Base-by-base conservation (phyloP, 306 rosid species). In the Trichosanthes truncata region DNA sequence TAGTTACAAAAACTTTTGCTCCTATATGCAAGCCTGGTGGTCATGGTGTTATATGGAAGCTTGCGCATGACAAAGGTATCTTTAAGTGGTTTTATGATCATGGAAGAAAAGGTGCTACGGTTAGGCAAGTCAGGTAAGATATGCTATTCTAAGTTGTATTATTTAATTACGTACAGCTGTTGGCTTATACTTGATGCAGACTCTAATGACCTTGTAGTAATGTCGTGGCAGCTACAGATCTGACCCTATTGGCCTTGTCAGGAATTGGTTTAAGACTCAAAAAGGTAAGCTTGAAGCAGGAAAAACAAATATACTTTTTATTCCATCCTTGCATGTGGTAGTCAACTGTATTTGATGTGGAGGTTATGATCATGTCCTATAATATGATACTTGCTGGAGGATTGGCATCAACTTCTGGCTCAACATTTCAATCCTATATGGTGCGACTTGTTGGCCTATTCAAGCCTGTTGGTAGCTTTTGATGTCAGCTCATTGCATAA, bases 21-120 rank as follows among this genome's bases (percentile, higher is more conserved):
- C 97, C 93, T 36, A 69, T 95, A 81, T 85, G 97, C 89, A 95
- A 95, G 89, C 99, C 99, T 56, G 89, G 99, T 84, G 99, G 99
- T 79, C 99, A 93, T 80, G 97, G 98, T 80, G 98, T 90, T 65
- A 89, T 95, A 84, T 95, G 98, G 99, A 95, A 93, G 84, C 97
- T 95, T 86, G 97, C 98, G 38, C 83, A 88, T 76, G 98, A 95
- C 78, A 93, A 87, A 80, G 99, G 99, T 79, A 79, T 95, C 82
- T 95, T 93, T 81, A 87, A 90, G 79, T 95, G 97, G 98, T 95
- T 95, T 91, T 88, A 82, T 83, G 80, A 68, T 67, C 93, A 91
- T 67, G 96, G 98, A 86, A 89, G 98, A 85, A 91, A 90, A 89
- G 97, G 97, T 80, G 97, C 94, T 61, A 93, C 96, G 38, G 93